Evolutionary conservation across 2,329 filamentous ascomycete species (phyloP).

Genomic region (Pseudogymnoascus sp.): DNA sequence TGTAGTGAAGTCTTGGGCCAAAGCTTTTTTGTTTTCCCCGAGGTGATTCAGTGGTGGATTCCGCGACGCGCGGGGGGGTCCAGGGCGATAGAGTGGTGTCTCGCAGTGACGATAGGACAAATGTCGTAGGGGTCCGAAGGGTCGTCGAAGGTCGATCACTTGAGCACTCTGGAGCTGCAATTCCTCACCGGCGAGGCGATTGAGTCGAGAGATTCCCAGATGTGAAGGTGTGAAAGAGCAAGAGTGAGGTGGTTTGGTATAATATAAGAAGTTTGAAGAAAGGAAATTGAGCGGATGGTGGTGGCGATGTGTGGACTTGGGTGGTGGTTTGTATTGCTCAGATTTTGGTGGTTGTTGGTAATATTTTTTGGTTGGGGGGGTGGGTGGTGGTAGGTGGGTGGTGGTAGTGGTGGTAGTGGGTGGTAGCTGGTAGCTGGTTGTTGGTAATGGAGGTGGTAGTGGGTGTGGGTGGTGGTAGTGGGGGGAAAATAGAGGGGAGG

Average conservation of each 20-base stretch:
- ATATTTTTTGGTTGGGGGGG: background rate
- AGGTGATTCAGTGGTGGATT: background rate
- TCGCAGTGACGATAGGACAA: background rate
- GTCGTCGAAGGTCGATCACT: background rate
- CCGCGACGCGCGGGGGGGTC: background rate
- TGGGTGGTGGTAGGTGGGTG: background rate
- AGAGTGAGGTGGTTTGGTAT: background rate
- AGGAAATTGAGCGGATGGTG: background rate
- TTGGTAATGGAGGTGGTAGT: background rate
- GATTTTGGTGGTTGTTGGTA: background rate
- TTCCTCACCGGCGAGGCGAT: background rate
- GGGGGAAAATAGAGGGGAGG: background rate
- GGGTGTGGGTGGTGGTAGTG: background rate
- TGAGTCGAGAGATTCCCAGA: background rate
- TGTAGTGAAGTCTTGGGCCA: background rate
- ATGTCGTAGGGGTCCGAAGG: background rate
- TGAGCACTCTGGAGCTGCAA: background rate
- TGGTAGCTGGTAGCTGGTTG: background rate
- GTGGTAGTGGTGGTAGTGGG: background rate
- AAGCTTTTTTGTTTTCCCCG: background rate
- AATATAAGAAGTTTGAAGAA: background rate
- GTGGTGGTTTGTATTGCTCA: background rate
- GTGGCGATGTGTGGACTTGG: background rate
- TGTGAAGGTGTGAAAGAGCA: background rate
- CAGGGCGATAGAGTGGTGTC: background rate